phyloP scores from a whole-genome alignment of 768 basidiomycete genomes.

The Arthromyces matolae region DNA sequence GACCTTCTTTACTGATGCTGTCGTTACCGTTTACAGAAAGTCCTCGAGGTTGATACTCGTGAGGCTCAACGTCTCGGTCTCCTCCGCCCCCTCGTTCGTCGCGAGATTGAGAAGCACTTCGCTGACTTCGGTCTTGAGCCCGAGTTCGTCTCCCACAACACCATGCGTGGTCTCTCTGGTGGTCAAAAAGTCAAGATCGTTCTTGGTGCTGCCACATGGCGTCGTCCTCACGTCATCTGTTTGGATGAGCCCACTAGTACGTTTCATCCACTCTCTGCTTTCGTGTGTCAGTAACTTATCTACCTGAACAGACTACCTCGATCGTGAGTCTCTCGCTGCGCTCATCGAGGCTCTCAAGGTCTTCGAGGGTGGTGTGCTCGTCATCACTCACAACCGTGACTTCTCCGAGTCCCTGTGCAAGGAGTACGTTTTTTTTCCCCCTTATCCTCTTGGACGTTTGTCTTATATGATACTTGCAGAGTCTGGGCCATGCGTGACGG shows the following conservation, averaged over 20 bases:
- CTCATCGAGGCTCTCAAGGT: constrained; percentile 97
- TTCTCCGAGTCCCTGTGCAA: constrained; percentile 98
- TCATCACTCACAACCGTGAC: constrained; percentile 98
- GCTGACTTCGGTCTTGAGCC: constrained; percentile 98
- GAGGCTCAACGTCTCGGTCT: constrained; percentile 96
- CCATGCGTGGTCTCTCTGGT: constrained; percentile 97
- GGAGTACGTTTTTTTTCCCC: constrained; percentile 43
- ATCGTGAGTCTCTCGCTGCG: constrained; percentile 98
- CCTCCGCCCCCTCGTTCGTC: constrained; percentile 93
- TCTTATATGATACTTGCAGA: constrained; percentile 24
- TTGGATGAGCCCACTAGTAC: constrained; percentile 93
- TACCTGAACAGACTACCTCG: constrained; percentile 80
- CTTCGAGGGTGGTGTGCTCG: constrained; percentile 97
- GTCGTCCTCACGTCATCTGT: constrained; percentile 95
- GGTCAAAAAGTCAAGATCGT: constrained; percentile 99
- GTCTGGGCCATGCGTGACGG: constrained; percentile 99
- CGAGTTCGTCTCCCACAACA: constrained; percentile 99
- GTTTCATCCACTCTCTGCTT: constrained; percentile 20
- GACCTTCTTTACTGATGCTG: constrained; percentile 7
- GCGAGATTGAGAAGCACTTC: constrained; percentile 99
- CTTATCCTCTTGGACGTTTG: neutral
- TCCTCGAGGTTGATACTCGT: constrained; percentile 94
- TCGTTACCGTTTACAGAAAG: constrained; percentile 54
- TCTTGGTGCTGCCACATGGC: constrained; percentile 97
- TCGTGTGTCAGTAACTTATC: constrained; percentile 7